Evolutionary conservation across 139 green algal genomes (phyloP).

Genomic region (Coccomyxa sp.): DNA sequence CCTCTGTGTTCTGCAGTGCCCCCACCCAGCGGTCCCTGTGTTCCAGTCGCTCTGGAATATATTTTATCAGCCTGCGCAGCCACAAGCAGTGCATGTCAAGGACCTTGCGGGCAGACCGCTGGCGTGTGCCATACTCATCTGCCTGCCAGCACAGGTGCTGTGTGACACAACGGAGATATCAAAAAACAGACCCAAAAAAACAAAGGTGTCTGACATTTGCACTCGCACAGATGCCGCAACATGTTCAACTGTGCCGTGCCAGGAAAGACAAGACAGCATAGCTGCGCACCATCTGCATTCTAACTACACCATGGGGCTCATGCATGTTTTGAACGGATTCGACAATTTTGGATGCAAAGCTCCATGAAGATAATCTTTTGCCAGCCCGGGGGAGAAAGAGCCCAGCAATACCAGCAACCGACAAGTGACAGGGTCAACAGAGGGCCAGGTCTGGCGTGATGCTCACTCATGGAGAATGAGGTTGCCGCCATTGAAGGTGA

Average conservation of each 20-base stretch:
- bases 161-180: not conserved
- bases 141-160: not conserved
- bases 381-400: not conserved
- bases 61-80: not conserved
- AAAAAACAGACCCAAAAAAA: not conserved
- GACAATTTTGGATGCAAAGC: no score
- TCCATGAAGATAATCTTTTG: not conserved
- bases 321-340: not conserved
- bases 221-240: not conserved
- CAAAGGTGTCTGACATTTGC: not conserved
- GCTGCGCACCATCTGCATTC: not conserved
- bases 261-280: no score
- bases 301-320: not conserved
- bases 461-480: slow-evolving; percentile 1
- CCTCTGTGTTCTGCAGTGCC: not conserved
- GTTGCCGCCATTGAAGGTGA: slow-evolving; percentile 9
- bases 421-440: not conserved
- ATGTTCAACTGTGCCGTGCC: not conserved
- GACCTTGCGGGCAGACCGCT: not conserved
- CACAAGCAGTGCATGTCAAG: not conserved
- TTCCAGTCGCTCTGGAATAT: slow-evolving; percentile 5
- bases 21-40: slow-evolving; percentile 9
- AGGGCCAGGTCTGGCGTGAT: not conserved
- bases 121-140: not conserved
- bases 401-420: not conserved